Base-by-base conservation (phyloP, 495 filamentous ascomycete species). In the Jackrogersella multiformis region DNA sequence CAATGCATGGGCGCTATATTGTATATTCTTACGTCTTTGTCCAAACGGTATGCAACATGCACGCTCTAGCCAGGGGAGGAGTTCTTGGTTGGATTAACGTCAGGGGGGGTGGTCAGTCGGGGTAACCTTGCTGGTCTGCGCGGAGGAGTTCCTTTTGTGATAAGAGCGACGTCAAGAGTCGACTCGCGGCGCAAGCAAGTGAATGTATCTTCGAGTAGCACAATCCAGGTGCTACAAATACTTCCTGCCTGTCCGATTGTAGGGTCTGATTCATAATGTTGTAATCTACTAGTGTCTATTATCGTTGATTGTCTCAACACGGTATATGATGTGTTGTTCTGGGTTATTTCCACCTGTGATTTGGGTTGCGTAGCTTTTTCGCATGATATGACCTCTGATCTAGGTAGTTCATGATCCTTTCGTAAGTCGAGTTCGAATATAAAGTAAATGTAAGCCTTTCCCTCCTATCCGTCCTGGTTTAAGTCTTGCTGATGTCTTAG, bases 241-340 rank as follows among this genome's bases (percentile, higher is more conserved):
- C 48, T 32, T 45, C 60, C 55, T 39, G 41, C 59, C 59, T 58
- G 39, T 56, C 55, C 24, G 28, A 58, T 45, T 68, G 52, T 62
- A 68, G 66, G 69, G 68, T 71, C 68, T 72, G 68, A 67, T 72
- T 72, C 73, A 72, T 76, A 76, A 76, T 76, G 64, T 71, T 74
- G 72, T 76, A 74, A 74, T 76, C 69, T 74, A 71, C 64, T 74
- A 73, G 74, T 76, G 66, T 74, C 71, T 76, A 74, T 73, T 74
- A 66, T 68, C 56, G 38, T 41, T 69, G 61, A 42, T 49, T 51
- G 35, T 58, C 34, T 30, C 32, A 24, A 44, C 7, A 20, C 16
- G 24, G 26, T 23, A 32, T 5, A 4, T 4, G 4, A 30, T 53
- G 49, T 35, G 20, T 2, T 21, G 1, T 5, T 21, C 18, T 9